Conservation (phyloP, 2,329 filamentous ascomycete genomes). For the Biscogniauxia mediterranea region DNA sequence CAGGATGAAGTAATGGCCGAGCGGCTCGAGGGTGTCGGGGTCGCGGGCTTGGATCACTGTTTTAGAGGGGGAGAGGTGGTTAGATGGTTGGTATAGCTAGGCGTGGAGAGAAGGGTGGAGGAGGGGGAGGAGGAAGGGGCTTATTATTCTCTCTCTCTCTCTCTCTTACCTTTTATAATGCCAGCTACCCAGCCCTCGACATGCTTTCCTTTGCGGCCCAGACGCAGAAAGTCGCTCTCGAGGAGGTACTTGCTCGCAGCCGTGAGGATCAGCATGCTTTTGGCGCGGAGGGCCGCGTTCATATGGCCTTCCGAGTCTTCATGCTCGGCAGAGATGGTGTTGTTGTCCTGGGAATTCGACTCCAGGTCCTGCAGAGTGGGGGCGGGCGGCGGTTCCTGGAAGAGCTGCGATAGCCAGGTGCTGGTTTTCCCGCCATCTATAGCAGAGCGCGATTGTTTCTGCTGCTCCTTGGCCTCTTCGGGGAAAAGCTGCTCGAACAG, state of each 20-base stretch:
- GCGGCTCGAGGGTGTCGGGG: slow-evolving; percentile 58
- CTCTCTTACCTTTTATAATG: slow-evolving; percentile 52
- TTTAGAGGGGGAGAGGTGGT: slow-evolving; percentile 6
- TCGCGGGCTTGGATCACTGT: slow-evolving; percentile 64
- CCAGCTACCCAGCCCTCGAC: slow-evolving; percentile 67
- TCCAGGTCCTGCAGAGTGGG: slow-evolving; percentile 8
- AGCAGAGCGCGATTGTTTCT: not conserved
- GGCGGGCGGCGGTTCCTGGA: slow-evolving; percentile 9
- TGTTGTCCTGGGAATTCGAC: slow-evolving; percentile 3
- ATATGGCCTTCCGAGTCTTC: not conserved
- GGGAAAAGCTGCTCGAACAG: slow-evolving; percentile 54
- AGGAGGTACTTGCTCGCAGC: slow-evolving; percentile 58
- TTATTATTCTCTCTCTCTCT: too few relatives aligned
- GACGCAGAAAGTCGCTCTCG: slow-evolving; percentile 68
- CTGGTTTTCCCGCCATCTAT: not conserved
- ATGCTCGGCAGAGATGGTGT: not conserved
- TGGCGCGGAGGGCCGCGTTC: slow-evolving; percentile 15
- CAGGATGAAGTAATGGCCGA: slow-evolving; percentile 66
- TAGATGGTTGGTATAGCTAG: slow-evolving; percentile 2
- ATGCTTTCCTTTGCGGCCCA: slow-evolving; percentile 60
- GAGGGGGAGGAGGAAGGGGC: not conserved
- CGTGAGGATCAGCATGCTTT: slow-evolving; percentile 53
- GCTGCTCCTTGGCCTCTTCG: slow-evolving; percentile 39
- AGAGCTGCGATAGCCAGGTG: slow-evolving; percentile 4
- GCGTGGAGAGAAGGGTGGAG: slow-evolving; percentile 1